Conservation (phyloP, 139 green algal genomes). For the Coelastrella sp. region DNA sequence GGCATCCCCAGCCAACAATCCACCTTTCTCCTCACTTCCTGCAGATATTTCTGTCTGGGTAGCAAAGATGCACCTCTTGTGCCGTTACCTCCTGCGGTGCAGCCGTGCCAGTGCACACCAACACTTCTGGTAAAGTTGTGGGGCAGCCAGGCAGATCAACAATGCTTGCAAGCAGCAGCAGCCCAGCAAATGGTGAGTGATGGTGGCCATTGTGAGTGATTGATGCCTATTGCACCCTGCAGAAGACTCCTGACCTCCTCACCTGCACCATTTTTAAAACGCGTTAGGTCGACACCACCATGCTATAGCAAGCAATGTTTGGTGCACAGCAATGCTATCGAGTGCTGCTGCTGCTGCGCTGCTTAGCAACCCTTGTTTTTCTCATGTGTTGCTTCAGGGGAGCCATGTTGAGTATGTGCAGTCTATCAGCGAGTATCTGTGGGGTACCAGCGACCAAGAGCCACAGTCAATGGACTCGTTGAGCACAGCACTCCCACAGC, state of each 20-base stretch:
- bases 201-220: too few relatives aligned
- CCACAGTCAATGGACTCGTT: neutral
- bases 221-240: too few relatives aligned
- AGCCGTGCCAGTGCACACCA: slow-evolving; percentile 31
- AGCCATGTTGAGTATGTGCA: slow-evolving; percentile 25
- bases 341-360: too few relatives aligned
- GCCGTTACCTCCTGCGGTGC: neutral
- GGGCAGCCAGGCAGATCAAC: neutral
- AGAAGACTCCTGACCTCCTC: too few relatives aligned
- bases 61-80: slow-evolving; percentile 14
- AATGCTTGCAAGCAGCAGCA: slow-evolving; percentile 8
- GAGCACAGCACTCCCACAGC: neutral
- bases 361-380: too few relatives aligned
- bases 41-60: slow-evolving; percentile 72
- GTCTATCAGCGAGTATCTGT: slow-evolving; percentile 9
- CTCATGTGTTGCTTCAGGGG: neutral
- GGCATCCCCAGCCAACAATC: too few relatives aligned
- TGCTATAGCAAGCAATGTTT: too few relatives aligned
- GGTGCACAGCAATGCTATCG: too few relatives aligned
- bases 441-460: neutral
- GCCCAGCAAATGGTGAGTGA: slow-evolving; percentile 21
- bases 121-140: slow-evolving; percentile 28
- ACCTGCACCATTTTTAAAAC: too few relatives aligned
- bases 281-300: too few relatives aligned
- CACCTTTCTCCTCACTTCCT: too few relatives aligned